These are phyloP conservation scores for Leccinum boreale DNA, from an alignment of 768 basidiomycete genomes.

Conservation along the genomic window DNA sequence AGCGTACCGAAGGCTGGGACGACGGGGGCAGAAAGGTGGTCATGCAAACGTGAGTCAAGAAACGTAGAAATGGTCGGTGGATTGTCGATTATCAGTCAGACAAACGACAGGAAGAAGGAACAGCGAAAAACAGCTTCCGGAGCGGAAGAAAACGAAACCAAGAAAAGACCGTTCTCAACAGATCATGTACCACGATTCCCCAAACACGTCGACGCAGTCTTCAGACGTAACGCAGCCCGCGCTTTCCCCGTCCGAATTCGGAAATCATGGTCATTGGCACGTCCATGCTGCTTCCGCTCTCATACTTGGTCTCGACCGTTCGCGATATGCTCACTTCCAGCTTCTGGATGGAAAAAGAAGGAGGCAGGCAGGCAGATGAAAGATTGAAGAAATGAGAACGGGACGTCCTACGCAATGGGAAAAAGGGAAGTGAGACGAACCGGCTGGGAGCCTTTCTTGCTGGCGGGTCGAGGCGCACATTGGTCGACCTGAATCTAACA, in stretches of 20 bases:
- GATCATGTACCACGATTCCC: too few relatives aligned
- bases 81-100: too few relatives aligned
- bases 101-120: too few relatives aligned
- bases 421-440: conserved; percentile 6
- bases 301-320: conserved; percentile 17
- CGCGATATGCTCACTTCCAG: conserved; percentile 20
- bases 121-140: too few relatives aligned
- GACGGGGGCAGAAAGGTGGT: too few relatives aligned
- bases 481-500: background rate
- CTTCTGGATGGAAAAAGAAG: background rate
- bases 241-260: background rate
- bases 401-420: background rate
- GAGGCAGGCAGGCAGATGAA: background rate
- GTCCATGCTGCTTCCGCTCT: background rate
- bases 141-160: too few relatives aligned
- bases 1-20: background rate
- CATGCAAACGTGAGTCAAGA: background rate
- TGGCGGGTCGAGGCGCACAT: background rate
- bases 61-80: background rate
- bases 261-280: background rate
- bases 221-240: too few relatives aligned
- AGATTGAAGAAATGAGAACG: background rate
- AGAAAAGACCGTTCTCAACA: too few relatives aligned
- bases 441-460: background rate
- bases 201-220: too few relatives aligned